Base-by-base conservation (phyloP, 2,329 filamentous ascomycete species). In the Fusarium caatingaense region DNA sequence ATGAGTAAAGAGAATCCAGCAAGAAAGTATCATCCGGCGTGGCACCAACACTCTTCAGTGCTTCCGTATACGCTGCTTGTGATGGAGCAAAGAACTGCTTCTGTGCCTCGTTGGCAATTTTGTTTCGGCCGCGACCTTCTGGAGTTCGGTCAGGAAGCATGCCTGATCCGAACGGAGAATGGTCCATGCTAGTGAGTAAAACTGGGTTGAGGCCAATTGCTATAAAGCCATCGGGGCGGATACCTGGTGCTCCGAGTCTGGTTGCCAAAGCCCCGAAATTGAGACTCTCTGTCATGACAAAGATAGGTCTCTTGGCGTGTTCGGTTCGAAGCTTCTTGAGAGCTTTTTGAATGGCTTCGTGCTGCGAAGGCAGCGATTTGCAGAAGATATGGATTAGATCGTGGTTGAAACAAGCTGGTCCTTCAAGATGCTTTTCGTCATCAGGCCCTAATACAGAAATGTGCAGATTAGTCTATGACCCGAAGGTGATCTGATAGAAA, bases 191-290 rank as follows among this genome's bases (percentile, higher is more conserved):
- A 9, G 57, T 60, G 3, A 60, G 32, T 21, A 55, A 8, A 8
- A 54, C 53, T 4, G 56, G 56, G 8, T 59, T 59, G n/a, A 54
- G 56, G 2, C 41, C 56, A 4, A 59, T 59, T 8, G 41, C 48
- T 46, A 59, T 59, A 16, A 54, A 54, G 1, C 56, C 56, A 30
- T 59, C 56, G 6, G 47, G 47, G 5, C n/a, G 41, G 6, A 59
- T 11, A 13, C 56, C 56, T 37, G 48, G 48, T 11, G 47, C 30
- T 10, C 48, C 48, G 1, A 46, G 56, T n/a, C 48, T 44, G 10
- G 28, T 34, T 3, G 56, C 47, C 12, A 59, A 21, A 4, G 41
- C 47, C 5, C 56, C 15, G 9, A 59, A 59, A 6, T 53, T 59
- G 1, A 59, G 40, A 16, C 56, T 59, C 23, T 59, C 56, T 11